These are phyloP conservation scores for Perilla frutescens DNA, from an alignment of 257 asterid species.

Conservation along the genomic window DNA sequence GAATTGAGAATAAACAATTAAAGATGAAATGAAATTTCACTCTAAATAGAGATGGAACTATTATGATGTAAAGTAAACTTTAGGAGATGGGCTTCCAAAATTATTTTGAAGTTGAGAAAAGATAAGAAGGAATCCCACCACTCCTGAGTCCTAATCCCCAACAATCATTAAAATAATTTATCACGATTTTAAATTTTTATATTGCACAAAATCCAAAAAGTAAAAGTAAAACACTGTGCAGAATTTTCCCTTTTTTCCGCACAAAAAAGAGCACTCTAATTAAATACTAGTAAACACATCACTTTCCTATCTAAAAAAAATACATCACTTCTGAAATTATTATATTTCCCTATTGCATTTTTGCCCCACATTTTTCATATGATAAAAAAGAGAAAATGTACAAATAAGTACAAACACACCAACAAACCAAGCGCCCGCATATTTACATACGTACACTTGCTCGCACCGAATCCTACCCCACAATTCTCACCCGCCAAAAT, in stretches of 20 bases:
- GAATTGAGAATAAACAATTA: too few relatives aligned
- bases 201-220: background rate
- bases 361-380: conserved; percentile 32
- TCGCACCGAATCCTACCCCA: conserved; percentile 24
- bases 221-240: background rate
- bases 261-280: too few relatives aligned
- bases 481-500: background rate
- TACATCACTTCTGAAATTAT: conserved; percentile 14
- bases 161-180: too few relatives aligned
- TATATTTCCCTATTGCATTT: conserved; percentile 6
- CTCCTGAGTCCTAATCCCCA: too few relatives aligned
- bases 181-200: too few relatives aligned
- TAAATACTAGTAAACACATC: too few relatives aligned
- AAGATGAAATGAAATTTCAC: too few relatives aligned
- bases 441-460: conserved; percentile 45
- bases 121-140: conserved; percentile 31
- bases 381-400: conserved; percentile 26
- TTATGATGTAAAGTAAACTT: too few relatives aligned
- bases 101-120: too few relatives aligned
- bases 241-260: too few relatives aligned
- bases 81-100: too few relatives aligned
- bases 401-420: background rate
- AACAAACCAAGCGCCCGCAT: conserved; percentile 22
- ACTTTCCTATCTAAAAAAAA: background rate
- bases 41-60: too few relatives aligned